Conservation (phyloP, 208 protist genomes). For the Kentomonas sorsogonicus region DNA sequence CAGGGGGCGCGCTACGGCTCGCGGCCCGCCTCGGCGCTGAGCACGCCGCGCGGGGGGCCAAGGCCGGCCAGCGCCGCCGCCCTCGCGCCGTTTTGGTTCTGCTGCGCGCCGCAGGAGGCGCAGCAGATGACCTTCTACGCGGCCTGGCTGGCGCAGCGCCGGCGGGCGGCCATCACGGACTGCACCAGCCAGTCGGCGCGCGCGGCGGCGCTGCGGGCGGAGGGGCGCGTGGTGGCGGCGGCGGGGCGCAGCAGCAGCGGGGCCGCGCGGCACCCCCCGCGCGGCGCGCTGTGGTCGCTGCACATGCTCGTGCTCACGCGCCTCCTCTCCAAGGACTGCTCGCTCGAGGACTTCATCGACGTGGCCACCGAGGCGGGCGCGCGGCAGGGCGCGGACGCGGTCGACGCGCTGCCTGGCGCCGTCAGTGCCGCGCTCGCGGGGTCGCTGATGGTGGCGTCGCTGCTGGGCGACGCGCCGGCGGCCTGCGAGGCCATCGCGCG, state of each 20-base stretch:
- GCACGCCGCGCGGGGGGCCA: conserved; percentile 7
- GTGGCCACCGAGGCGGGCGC: conserved; percentile 37
- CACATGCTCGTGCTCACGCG: conserved; percentile 58
- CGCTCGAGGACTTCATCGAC: conserved; percentile 64
- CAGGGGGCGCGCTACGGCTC: background rate
- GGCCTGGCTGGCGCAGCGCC: conserved; percentile 46
- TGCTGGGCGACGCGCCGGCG: no score
- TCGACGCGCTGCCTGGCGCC: conserved; percentile 27
- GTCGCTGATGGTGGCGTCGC: conserved; percentile 18
- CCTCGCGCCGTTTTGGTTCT: conserved; percentile 40
- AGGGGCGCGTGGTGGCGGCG: conserved; percentile 37
- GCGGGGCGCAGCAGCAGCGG: conserved; percentile 28
- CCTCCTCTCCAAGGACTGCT: conserved; percentile 46
- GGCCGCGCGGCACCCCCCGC: conserved; percentile 23
- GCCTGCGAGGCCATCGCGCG: conserved; percentile 14
- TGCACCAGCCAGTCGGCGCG: conserved; percentile 36
- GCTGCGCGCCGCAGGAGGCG: conserved; percentile 56
- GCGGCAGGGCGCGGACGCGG: conserved; percentile 21
- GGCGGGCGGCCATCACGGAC: conserved; percentile 29
- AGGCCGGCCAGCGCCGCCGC: conserved; percentile 11
- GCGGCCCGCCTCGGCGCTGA: conserved; percentile 14
- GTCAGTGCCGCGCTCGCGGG: conserved; percentile 31
- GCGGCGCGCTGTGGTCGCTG: conserved; percentile 39
- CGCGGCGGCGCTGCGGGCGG: conserved; percentile 35
- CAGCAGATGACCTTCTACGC: conserved; percentile 52